Evolutionary conservation across 805 yeast genomes (phyloP).

Genomic region (Diddensiella transvaalensis): DNA sequence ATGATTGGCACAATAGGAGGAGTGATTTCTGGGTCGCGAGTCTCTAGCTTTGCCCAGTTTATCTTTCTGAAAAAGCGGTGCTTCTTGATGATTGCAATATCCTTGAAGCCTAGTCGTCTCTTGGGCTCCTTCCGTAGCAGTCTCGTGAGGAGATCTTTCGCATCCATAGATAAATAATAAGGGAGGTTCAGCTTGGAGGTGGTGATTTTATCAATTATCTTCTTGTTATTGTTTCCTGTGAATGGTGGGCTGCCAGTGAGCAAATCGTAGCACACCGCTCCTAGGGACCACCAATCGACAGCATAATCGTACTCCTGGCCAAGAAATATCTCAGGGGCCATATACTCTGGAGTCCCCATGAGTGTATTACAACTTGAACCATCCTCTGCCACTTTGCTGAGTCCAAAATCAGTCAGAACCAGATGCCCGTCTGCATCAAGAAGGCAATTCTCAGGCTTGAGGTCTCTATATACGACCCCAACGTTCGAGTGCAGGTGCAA

Average conservation of each 20-base stretch:
- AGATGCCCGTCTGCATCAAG: constrained; percentile 75
- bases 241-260: constrained; percentile 86
- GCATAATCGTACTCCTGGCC: constrained; percentile 74
- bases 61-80: constrained; percentile 76
- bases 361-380: constrained; percentile 50
- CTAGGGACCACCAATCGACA: constrained; percentile 92
- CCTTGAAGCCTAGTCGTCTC: constrained; percentile 59
- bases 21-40: constrained; percentile 43
- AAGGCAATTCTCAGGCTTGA: constrained; percentile 87
- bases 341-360: constrained; percentile 77
- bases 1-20: constrained; percentile 85
- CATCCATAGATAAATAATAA: constrained; percentile 71
- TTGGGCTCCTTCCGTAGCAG: constrained; percentile 65
- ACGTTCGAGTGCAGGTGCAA: constrained; percentile 63
- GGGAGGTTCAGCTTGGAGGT: constrained; percentile 65
- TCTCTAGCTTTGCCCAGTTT: constrained; percentile 59
- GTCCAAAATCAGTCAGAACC: constrained; percentile 82
- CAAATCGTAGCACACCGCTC: constrained; percentile 76
- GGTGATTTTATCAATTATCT: constrained; percentile 69
- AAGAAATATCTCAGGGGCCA: constrained; percentile 84
- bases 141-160: constrained; percentile 67
- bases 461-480: constrained; percentile 83
- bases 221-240: constrained; percentile 75
- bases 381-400: constrained; percentile 45
- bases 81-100: constrained; percentile 50